Conservation (phyloP, 768 basidiomycete genomes). For the Auriscalpium vulgare region DNA sequence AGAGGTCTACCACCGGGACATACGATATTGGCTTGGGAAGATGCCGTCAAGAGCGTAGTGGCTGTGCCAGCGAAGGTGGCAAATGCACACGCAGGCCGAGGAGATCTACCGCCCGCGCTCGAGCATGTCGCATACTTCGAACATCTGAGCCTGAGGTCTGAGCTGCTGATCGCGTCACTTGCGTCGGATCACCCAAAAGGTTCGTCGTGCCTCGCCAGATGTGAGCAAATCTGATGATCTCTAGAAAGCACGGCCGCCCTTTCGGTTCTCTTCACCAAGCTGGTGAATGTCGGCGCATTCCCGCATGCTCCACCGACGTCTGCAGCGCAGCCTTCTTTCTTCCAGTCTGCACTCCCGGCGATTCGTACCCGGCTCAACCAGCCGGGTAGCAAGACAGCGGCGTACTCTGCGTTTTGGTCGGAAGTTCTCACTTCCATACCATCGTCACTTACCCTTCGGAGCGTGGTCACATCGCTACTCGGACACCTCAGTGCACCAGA, state of each 20-base stretch:
- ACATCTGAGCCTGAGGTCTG: conserved; percentile 41
- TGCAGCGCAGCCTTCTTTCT: conserved; percentile 69
- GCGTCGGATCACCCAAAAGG: conserved; percentile 34
- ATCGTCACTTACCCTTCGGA: conserved; percentile 45
- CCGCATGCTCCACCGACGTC: conserved; percentile 40
- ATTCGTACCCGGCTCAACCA: conserved; percentile 35
- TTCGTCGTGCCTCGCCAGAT: conserved; percentile 13
- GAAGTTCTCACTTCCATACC: conserved; percentile 37
- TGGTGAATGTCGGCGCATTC: conserved; percentile 62
- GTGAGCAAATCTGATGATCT: neutral
- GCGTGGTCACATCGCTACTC: conserved; percentile 53
- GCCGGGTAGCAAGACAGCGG: conserved; percentile 13
- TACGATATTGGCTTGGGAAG: conserved; percentile 55
- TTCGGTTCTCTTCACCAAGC: conserved; percentile 52
- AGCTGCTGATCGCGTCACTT: conserved; percentile 41
- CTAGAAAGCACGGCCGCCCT: conserved; percentile 29
- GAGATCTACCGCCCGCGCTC: conserved; percentile 37
- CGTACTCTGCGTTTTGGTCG: conserved; percentile 46
- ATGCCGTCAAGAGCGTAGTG: conserved; percentile 56
- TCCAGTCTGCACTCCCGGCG: conserved; percentile 38
- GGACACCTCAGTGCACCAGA: conserved; percentile 32
- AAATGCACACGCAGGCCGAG: conserved; percentile 49
- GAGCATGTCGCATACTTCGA: conserved; percentile 52
- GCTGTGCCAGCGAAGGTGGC: conserved; percentile 72
- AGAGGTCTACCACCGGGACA: conserved; percentile 18